Evolutionary conservation across 768 basidiomycete genomes (phyloP).

Genomic region (Phlegmacium glaucopus): DNA sequence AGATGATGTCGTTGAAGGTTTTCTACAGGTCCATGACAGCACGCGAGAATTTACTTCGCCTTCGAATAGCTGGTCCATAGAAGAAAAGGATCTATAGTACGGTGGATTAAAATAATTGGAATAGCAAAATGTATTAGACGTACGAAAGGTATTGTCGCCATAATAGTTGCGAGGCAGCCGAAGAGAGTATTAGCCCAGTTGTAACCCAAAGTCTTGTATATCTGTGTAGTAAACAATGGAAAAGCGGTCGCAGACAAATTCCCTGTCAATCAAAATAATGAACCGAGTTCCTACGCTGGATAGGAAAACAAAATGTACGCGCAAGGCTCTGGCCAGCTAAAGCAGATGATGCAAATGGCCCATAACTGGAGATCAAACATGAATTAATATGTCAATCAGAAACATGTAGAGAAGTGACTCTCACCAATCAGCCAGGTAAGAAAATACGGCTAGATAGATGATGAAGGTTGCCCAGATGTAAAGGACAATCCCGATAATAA

Average conservation of each 20-base stretch:
- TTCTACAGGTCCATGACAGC: constrained; percentile 28
- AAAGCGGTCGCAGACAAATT: constrained; percentile 51
- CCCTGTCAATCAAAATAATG: constrained; percentile 26
- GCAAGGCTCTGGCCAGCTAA: constrained; percentile 64
- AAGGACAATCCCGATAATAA: constrained; percentile 50
- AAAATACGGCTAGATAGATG: constrained; percentile 57
- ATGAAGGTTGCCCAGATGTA: constrained; percentile 49
- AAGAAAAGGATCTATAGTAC: constrained; percentile 41
- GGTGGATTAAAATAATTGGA: neutral
- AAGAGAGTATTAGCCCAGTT: constrained; percentile 62
- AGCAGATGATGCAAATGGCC: constrained; percentile 65
- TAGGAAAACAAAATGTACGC: constrained; percentile 31
- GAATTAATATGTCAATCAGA: neutral
- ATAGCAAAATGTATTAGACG: constrained; percentile 10
- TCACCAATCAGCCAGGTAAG: constrained; percentile 64
- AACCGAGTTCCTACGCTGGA: neutral
- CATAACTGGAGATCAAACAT: constrained; percentile 34
- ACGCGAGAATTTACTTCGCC: constrained; percentile 37
- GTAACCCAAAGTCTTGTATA: constrained; percentile 54
- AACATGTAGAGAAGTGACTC: constrained; percentile 11
- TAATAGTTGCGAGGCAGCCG: constrained; percentile 44
- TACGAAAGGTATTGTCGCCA: constrained; percentile 63
- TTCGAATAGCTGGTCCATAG: constrained; percentile 38
- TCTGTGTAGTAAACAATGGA: constrained; percentile 58
- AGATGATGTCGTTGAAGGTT: constrained; percentile 4